Evolutionary conservation across 1,284 basidiomycete genomes (phyloP).

Genomic region (Coriolopsis trogii): DNA sequence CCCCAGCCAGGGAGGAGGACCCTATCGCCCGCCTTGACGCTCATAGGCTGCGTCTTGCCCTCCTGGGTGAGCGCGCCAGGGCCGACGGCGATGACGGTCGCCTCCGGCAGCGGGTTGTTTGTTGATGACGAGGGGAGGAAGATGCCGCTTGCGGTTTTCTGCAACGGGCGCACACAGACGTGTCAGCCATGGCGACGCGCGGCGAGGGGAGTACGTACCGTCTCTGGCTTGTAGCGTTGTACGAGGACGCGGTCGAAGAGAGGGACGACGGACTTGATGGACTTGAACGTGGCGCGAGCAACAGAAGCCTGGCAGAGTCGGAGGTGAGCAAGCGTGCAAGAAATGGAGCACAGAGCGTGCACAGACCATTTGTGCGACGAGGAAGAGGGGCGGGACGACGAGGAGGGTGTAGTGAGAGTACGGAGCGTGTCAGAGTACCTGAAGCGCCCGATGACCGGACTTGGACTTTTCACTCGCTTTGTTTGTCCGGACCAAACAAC

Average conservation of each 20-base stretch:
- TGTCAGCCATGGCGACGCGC: neutral
- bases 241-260: constrained; percentile 97
- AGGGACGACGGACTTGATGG: constrained; percentile 90
- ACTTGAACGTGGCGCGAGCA: constrained; percentile 88
- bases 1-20: constrained; percentile 97
- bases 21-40: constrained; percentile 88
- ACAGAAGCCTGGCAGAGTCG: constrained; percentile 48
- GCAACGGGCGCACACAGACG: constrained; percentile 1
- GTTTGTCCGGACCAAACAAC: constrained; percentile 9
- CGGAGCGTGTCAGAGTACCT: constrained; percentile 1
- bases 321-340: neutral
- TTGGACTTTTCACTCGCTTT: constrained; percentile 1
- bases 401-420: constrained; percentile 1
- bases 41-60: constrained; percentile 77
- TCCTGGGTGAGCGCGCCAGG: constrained; percentile 91
- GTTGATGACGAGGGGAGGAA: constrained; percentile 92
- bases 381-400: neutral
- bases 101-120: constrained; percentile 87
- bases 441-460: constrained; percentile 9
- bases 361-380: constrained; percentile 19
- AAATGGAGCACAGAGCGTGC: neutral
- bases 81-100: constrained; percentile 94
- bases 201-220: constrained; percentile 52
- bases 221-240: constrained; percentile 95
- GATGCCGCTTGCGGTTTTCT: constrained; percentile 96